Percentiles rank a stretch among this genome's conserved stretches.
phyloP scores from a whole-genome alignment of 2,329 filamentous ascomycete genomes.

The Peltaster fructicola region DNA sequence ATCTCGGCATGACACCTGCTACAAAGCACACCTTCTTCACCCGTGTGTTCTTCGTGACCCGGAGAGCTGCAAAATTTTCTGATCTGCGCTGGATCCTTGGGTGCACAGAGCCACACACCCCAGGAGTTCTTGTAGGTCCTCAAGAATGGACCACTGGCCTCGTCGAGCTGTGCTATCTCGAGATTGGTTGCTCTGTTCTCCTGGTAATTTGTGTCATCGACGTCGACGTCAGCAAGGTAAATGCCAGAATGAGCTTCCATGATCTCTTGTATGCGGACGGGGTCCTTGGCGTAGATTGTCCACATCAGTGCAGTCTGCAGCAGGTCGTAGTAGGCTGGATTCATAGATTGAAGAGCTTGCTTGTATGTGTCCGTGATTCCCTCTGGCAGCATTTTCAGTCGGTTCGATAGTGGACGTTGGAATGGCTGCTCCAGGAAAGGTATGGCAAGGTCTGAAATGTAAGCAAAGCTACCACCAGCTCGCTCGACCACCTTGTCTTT shows the following conservation, averaged over 20 bases:
- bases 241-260: conserved; percentile 5
- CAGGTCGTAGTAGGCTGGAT: conserved; percentile 4
- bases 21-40: too few relatives aligned
- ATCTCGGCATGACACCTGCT: conserved; percentile 5
- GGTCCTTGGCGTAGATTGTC: conserved; percentile 3
- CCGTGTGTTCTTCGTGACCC: conserved; percentile 2
- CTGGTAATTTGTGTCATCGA: conserved; percentile 1
- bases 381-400: conserved; percentile 3
- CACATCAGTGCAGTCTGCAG: conserved; percentile 5
- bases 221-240: conserved; percentile 1
- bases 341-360: conserved; percentile 4
- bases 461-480: conserved; percentile 5
- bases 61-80: conserved; percentile 4
- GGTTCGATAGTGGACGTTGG: conserved; percentile 4
- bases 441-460: conserved; percentile 5
- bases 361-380: conserved; percentile 5
- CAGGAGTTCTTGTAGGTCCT: conserved; percentile 1
- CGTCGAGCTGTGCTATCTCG: conserved; percentile 4
- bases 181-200: conserved; percentile 2
- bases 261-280: conserved; percentile 4
- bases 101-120: conserved; percentile 1
- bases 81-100: conserved; percentile 4
- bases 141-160: conserved; percentile 5
- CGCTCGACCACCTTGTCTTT: conserved; percentile 3
- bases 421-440: conserved; percentile 4